Percentiles rank a stretch among this genome's conserved stretches.
Evolutionary conservation across 2,329 filamentous ascomycete species (phyloP).

Genomic region (Xylaria arbuscula): DNA sequence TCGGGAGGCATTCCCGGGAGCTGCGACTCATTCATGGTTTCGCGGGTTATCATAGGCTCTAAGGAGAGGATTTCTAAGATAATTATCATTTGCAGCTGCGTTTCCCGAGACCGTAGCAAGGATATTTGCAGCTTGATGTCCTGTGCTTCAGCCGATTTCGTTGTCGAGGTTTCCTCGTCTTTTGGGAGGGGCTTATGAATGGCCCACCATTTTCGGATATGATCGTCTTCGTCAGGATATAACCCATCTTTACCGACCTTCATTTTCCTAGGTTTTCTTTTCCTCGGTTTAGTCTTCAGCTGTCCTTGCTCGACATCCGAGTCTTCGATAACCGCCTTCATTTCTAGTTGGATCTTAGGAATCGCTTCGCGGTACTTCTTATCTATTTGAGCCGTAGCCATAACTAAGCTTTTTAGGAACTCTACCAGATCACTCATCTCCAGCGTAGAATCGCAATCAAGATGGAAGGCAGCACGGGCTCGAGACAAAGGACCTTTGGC

Average conservation of each 20-base stretch:
- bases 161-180: constrained; percentile 57
- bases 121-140: constrained; percentile 72
- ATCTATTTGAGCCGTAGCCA: constrained; percentile 75
- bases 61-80: constrained; percentile 81
- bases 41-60: constrained; percentile 62
- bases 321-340: constrained; percentile 67
- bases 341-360: constrained; percentile 68
- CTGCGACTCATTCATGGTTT: constrained; percentile 58
- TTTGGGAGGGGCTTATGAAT: constrained; percentile 62
- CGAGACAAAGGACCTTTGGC: constrained; percentile 83
- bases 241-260: constrained; percentile 75
- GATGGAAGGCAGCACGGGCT: constrained; percentile 75
- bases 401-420: constrained; percentile 76
- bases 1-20: constrained; percentile 59
- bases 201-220: constrained; percentile 78
- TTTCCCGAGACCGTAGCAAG: constrained; percentile 77
- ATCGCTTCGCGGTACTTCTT: constrained; percentile 83
- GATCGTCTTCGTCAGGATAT: constrained; percentile 73
- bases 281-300: constrained; percentile 56
- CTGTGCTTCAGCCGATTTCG: constrained; percentile 53
- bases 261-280: constrained; percentile 70
- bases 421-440: constrained; percentile 72
- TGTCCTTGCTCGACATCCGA: constrained; percentile 63
- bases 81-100: constrained; percentile 82
- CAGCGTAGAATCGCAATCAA: constrained; percentile 69